Evolutionary conservation across 257 asterid genomes (phyloP).

Genomic region (Fraxinus cuspidata): DNA sequence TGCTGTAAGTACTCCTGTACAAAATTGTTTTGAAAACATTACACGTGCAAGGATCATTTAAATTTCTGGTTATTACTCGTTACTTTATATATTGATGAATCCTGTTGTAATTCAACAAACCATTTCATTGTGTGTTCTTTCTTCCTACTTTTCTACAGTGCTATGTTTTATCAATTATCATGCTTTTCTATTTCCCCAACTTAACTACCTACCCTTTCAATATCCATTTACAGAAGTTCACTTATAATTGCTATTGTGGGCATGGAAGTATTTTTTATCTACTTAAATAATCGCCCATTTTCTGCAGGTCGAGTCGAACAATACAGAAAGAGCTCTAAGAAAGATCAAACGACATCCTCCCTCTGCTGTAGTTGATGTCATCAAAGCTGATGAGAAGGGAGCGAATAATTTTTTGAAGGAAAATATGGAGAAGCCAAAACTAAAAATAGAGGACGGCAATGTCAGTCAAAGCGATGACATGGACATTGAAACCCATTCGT

Average conservation of each 20-base stretch:
- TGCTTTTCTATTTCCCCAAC: neutral
- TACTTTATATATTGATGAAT: neutral
- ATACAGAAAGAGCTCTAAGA: slow-evolving; percentile 65
- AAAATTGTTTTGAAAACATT: neutral
- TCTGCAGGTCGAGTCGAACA: slow-evolving; percentile 71
- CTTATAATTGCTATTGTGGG: too few relatives aligned
- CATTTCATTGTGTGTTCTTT: neutral
- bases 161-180: neutral
- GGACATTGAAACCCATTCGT: slow-evolving; percentile 50
- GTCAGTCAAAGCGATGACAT: slow-evolving; percentile 40
- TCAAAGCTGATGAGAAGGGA: slow-evolving; percentile 34
- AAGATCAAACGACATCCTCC: slow-evolving; percentile 77
- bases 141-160: neutral
- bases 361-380: slow-evolving; percentile 43
- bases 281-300: neutral
- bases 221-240: neutral
- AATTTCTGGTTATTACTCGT: neutral
- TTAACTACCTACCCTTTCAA: neutral
- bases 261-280: too few relatives aligned
- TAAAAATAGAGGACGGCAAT: slow-evolving; percentile 41
- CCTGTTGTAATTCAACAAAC: neutral
- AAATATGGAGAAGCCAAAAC: slow-evolving; percentile 35
- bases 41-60: neutral
- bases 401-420: slow-evolving; percentile 36
- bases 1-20: slow-evolving; percentile 55